Evolutionary conservation across 1,284 basidiomycete genomes (phyloP), one percentile per base, ranked within the genome.

Genomic region (Leccinum cinnamomeum): DNA sequence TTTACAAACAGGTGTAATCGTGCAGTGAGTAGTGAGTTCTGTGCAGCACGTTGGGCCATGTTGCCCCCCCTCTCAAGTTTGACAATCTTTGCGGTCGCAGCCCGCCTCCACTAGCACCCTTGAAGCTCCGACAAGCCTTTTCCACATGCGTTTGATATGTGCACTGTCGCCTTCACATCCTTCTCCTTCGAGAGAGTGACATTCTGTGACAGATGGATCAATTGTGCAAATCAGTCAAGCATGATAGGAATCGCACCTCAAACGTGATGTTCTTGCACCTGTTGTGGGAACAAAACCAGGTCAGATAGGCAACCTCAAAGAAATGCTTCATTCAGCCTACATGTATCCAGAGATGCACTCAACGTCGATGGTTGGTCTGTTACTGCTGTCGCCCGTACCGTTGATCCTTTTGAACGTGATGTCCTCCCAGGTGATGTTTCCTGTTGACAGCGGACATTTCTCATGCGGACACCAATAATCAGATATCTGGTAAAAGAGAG

Each of bases 381-480:
- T 2, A 8, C 1, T 18, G 3, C 2, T n/a, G 23, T 66, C 68
- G 3, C 68, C 63, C 10, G 60, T 54, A 14, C 66, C 60, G 11
- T 5, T 57, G 20, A 70, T 57, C 2, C 20, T 20, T 11, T 37
- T 1, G 53, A 71, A 70, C 4, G 37, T 51, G 28, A 67, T 35
- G 33, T 58, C 14, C 7, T 57, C 5, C 57, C 63, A 71, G 35
- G n/a, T 46, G n/a, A 70, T 7, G 23, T 54, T 1, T 2, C 66
- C 61, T 14, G 50, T 3, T 1, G 5, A 0, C 1, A 11, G 10
- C 0, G 56, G 5, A 30, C 68, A 69, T 3, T 0, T 0, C 25
- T 0, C 6, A 20, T 70, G 28, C 1, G 57, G 48, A 46, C 67
- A 66, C 66, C 56, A 68, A 39, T 3, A 66, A 48, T 28, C 7